phyloP scores from a whole-genome alignment of 257 asterid genomes.

The Solanum okadae region DNA sequence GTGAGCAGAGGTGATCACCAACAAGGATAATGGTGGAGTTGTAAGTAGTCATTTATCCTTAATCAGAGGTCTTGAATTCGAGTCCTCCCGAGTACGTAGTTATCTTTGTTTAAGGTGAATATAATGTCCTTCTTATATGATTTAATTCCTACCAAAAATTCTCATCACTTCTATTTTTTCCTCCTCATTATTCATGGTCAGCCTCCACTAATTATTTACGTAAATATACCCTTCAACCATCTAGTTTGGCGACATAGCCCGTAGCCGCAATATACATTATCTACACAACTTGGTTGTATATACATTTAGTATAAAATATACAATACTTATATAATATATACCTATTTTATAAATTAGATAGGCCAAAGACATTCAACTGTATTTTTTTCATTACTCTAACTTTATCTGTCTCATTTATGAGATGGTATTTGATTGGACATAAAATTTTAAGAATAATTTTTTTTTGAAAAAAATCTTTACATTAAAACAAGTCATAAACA shows the following conservation, averaged over 20 bases:
- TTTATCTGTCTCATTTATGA: not conserved
- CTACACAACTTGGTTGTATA: not conserved
- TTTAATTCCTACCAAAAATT: not conserved
- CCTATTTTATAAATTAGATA: too few species aligned
- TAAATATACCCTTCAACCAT: not conserved
- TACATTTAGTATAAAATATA: too few species aligned
- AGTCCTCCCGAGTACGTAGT: too few species aligned
- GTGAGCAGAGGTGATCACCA: not conserved
- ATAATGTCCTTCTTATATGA: too few species aligned
- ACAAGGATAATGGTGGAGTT: too few species aligned
- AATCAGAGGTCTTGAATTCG: not conserved
- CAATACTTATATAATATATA: too few species aligned
- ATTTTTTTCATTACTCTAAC: not conserved
- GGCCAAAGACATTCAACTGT: not conserved
- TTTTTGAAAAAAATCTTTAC: too few species aligned
- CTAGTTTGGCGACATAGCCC: not conserved
- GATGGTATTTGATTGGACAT: not conserved
- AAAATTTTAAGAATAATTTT: too few species aligned
- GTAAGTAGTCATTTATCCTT: too few species aligned
- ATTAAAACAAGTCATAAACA: too few species aligned
- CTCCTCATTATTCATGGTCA: not conserved
- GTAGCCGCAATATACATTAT: not conserved
- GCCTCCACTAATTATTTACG: not conserved
- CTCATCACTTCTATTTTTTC: not conserved
- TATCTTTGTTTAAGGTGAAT: too few species aligned